phyloP scores from a whole-genome alignment of 495 filamentous ascomycete genomes.

The Mytilinidion resinicola region DNA sequence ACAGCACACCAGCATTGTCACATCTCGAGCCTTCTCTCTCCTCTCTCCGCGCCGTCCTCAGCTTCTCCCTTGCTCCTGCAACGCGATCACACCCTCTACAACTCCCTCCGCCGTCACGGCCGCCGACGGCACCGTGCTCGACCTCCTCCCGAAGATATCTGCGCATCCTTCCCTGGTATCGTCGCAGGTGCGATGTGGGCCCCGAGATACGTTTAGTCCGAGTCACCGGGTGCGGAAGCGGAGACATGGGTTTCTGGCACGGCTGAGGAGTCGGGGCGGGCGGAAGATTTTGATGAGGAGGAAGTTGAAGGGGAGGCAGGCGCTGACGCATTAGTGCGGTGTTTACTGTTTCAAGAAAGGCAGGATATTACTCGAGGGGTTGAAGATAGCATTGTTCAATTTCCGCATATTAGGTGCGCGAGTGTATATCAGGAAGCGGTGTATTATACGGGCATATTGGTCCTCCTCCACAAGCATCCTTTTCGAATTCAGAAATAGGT shows the following conservation, averaged over 20 bases:
- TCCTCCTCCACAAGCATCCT: no score
- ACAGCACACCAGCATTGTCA: neutral
- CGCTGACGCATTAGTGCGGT: slow-evolving; percentile 48
- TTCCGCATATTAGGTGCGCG: no score
- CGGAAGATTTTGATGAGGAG: slow-evolving; percentile 53
- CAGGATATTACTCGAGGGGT: neutral
- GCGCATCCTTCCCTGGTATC: slow-evolving; percentile 42
- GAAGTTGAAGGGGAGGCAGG: slow-evolving; percentile 53
- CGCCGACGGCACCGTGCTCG: slow-evolving; percentile 14
- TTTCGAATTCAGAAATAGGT: no score
- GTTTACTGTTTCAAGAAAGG: neutral
- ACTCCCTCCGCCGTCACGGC: slow-evolving; percentile 11
- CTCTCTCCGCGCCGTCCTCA: slow-evolving; percentile 35
- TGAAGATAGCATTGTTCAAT: no score
- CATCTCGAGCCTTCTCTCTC: slow-evolving; percentile 33
- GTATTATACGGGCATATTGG: no score
- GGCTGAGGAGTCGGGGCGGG: slow-evolving; percentile 50
- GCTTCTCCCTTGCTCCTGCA: slow-evolving; percentile 29
- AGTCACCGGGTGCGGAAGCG: slow-evolving; percentile 66
- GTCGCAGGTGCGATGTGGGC: slow-evolving; percentile 48
- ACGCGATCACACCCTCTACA: slow-evolving; percentile 28
- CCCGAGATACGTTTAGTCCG: slow-evolving; percentile 58
- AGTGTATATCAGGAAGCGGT: no score
- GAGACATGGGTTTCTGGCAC: slow-evolving; percentile 60
- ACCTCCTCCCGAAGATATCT: slow-evolving; percentile 48